Evolutionary conservation across 2,329 filamentous ascomycete genomes (phyloP), one percentile per base, ranked within the genome.

Genomic region (Fusarium veterinarium): DNA sequence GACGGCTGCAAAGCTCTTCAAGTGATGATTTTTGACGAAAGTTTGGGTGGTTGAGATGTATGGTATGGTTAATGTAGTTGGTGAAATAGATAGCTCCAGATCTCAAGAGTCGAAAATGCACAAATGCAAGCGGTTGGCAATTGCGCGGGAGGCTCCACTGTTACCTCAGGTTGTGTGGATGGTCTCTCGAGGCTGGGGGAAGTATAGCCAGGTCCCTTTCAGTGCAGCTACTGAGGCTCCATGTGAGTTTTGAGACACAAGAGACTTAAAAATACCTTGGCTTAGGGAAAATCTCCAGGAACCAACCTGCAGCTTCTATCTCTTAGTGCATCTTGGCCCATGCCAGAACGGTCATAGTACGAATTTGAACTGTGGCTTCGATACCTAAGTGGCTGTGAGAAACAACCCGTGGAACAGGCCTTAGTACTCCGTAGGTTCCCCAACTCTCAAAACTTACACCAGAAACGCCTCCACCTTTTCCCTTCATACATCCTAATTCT

Each of bases 91-190:
- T 56, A 37, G 58, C 60, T 64, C 63, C 67, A 52, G 66, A 59
- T 64, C 46, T 72, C 41, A 45, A 57, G 60, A 59, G 60, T 68
- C 60, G 59, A 64, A 66, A 75, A 73, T 65, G 67, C 59, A 60
- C 51, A 71, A 69, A 73, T 70, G 64, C 67, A 72, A 51, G 60
- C 56, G 68, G 68, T 60, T 72, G 71, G 70, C 53, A 46, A 44
- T 23, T 35, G 30, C 16, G 41, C 63, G 46, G 57, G 38, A 56
- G 48, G 30, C 28, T 35, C 52, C 42, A 33, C 33, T 46, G 14
- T 52, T 41, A 44, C n/a, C n/a, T 52, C 28, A 33, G 46, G 48
- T 30, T 59, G 53, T 59, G 53, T 73, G 52, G 60, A 25, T 59
- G 42, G 63, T 19, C 35, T 20, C 55, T 48, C 12, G 16, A 16